Percentiles rank a stretch among this genome's conserved stretches.
Conservation (phyloP, 139 green algal genomes). For the Micractinium conductrix region DNA sequence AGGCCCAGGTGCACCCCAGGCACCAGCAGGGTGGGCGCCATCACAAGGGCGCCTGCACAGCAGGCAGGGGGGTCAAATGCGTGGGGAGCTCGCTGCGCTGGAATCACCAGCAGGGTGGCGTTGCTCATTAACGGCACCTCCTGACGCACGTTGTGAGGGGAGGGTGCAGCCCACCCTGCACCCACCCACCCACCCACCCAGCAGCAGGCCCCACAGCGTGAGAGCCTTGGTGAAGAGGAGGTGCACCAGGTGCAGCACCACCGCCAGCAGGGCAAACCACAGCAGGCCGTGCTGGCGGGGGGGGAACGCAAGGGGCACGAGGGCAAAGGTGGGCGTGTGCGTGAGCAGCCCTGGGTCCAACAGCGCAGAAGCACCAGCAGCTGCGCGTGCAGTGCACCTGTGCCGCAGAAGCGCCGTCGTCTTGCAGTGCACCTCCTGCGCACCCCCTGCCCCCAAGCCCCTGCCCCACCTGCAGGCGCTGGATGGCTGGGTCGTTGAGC, state of each 20-base stretch:
- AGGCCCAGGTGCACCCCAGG: slow-evolving; percentile 37
- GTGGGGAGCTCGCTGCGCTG: neutral
- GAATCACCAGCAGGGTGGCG: neutral
- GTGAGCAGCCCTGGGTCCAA: neutral
- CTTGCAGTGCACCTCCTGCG: neutral
- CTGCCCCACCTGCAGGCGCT: slow-evolving; percentile 22
- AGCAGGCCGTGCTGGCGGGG: slow-evolving; percentile 41
- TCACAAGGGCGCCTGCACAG: slow-evolving; percentile 29
- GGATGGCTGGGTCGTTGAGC: slow-evolving; percentile 36
- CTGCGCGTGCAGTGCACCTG: neutral
- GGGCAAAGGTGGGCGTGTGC: neutral
- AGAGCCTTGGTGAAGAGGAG: slow-evolving; percentile 42
- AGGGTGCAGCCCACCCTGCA: neutral
- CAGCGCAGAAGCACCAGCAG: neutral
- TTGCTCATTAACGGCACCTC: neutral
- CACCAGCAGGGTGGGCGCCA: slow-evolving; percentile 39
- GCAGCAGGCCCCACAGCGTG: slow-evolving; percentile 44
- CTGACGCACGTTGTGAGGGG: too few relatives aligned
- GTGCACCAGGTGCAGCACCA: slow-evolving; percentile 46
- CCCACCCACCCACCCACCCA: slow-evolving; percentile 13
- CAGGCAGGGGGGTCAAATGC: neutral
- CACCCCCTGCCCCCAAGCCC: too few relatives aligned
- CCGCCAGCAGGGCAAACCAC: slow-evolving; percentile 45
- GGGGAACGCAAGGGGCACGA: neutral
- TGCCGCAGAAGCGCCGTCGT: neutral